Evolutionary conservation across 345 rosid species (phyloP).

Genomic region (Psidium guajava): DNA sequence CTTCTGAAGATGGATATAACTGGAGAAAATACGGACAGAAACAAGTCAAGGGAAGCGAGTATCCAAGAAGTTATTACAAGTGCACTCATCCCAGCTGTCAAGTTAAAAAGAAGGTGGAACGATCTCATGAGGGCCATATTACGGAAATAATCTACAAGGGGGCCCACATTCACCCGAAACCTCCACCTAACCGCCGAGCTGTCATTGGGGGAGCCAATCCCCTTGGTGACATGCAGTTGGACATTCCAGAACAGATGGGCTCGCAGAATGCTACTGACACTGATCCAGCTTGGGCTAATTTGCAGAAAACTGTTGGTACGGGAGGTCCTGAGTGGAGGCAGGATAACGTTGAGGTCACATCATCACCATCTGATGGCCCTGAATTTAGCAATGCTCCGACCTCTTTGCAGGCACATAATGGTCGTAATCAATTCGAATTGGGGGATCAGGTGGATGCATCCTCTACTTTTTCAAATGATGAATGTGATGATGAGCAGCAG

Average conservation of each 20-base stretch:
- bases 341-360: constrained; percentile 58
- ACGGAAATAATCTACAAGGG: constrained; percentile 97
- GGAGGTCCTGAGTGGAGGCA: constrained; percentile 41
- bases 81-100: constrained; percentile 81
- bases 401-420: constrained; percentile 29
- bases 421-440: constrained; percentile 40
- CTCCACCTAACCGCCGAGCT: constrained; percentile 52
- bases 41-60: constrained; percentile 91
- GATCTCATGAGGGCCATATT: constrained; percentile 91
- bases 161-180: constrained; percentile 76
- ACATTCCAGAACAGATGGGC: constrained; percentile 41
- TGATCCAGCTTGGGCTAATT: constrained; percentile 41
- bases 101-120: constrained; percentile 93
- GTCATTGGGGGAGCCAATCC: constrained; percentile 44
- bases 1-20: constrained; percentile 87
- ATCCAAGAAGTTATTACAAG: constrained; percentile 95
- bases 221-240: constrained; percentile 37
- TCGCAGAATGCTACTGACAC: constrained; percentile 25
- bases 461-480: constrained; percentile 63
- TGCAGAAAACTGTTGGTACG: constrained; percentile 26
- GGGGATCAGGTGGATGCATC: constrained; percentile 68
- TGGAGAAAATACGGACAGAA: constrained; percentile 99
- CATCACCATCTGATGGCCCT: constrained; percentile 42
- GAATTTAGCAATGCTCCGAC: constrained; percentile 35
- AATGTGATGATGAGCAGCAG: constrained; percentile 62